Percentiles rank a stretch among this genome's conserved stretches.
These are phyloP conservation scores for Globomyces pollinis-pini DNA, from an alignment of 192 early-diverging fungal species.

Conservation along the genomic window DNA sequence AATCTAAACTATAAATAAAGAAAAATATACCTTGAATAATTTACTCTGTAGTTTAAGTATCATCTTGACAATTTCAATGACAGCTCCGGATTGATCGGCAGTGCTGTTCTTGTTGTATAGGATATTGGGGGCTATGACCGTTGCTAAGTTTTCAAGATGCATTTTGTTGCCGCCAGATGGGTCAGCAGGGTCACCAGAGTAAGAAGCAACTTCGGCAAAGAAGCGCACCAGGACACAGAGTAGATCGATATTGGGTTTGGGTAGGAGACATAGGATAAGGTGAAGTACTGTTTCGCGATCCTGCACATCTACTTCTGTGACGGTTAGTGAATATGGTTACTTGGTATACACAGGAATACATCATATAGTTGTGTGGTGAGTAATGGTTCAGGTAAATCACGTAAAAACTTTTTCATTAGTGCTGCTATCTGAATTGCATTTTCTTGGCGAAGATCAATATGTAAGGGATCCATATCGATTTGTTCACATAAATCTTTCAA, in stretches of 20 bases:
- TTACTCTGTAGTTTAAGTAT: slow-evolving; percentile 10
- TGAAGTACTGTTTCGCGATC: slow-evolving; percentile 47
- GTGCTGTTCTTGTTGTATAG: slow-evolving; percentile 79
- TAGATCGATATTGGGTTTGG: slow-evolving; percentile 84
- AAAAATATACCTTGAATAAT: slow-evolving; percentile 3
- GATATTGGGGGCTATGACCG: slow-evolving; percentile 91
- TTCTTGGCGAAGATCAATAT: slow-evolving; percentile 57
- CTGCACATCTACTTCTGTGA: background rate
- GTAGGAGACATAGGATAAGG: slow-evolving; percentile 74
- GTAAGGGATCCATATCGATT: slow-evolving; percentile 73
- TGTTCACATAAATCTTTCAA: slow-evolving; percentile 78
- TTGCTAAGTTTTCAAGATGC: slow-evolving; percentile 86
- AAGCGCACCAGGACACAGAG: slow-evolving; percentile 87
- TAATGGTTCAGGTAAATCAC: slow-evolving; percentile 92
- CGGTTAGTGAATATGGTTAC: slow-evolving; percentile 20
- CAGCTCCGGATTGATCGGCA: slow-evolving; percentile 51
- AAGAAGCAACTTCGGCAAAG: slow-evolving; percentile 70
- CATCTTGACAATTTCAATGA: background rate
- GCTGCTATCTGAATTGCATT: slow-evolving; percentile 91
- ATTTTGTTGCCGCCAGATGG: slow-evolving; percentile 69
- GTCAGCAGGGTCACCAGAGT: slow-evolving; percentile 13
- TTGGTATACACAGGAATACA: slow-evolving; percentile 74
- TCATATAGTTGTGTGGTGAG: slow-evolving; percentile 82
- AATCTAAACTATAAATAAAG: background rate
- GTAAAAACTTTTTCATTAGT: slow-evolving; percentile 90